A percentile compares a stretch with the other conserved stretches of the same genome.
These are phyloP conservation scores for Dendrocalamus latiflorus DNA, from an alignment of 202 grass and related monocot species.

Conservation along the genomic window DNA sequence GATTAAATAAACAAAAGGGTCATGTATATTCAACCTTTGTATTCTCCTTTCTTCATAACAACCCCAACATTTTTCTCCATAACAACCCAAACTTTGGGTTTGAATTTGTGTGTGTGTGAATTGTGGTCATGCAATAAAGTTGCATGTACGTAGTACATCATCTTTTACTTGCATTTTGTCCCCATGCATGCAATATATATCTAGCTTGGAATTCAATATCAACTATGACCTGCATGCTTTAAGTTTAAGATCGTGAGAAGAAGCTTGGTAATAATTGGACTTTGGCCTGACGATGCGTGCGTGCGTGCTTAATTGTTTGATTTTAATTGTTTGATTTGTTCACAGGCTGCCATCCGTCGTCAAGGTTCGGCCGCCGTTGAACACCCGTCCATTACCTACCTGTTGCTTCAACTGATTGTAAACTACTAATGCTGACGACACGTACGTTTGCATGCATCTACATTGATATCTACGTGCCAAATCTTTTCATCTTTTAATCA, in stretches of 20 bases:
- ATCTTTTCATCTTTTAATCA: too few relatives aligned
- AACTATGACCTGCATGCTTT: background rate
- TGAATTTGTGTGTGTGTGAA: background rate
- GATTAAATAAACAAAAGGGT: too few relatives aligned
- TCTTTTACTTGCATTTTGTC: conserved; percentile 1
- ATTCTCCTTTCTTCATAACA: too few relatives aligned
- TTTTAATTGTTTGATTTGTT: conserved; percentile 9
- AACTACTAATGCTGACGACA: background rate
- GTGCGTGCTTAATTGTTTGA: too few relatives aligned
- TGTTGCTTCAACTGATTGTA: conserved; percentile 24
- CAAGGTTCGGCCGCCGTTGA: conserved; percentile 41
- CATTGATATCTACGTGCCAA: background rate
- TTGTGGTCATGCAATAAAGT: conserved; percentile 1
- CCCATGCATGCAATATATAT: background rate
- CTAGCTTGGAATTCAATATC: background rate
- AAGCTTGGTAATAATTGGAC: background rate
- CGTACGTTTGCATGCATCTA: background rate
- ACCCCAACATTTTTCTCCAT: too few relatives aligned
- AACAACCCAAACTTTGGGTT: too few relatives aligned
- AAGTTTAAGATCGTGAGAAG: background rate
- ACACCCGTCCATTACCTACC: background rate
- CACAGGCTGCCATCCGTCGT: conserved; percentile 8
- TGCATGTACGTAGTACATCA: background rate
- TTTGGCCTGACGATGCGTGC: conserved; percentile 10
- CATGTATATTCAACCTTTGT: too few relatives aligned